Percentiles rank a stretch among this genome's conserved stretches.
Conservation (phyloP, 805 yeast genomes). For the Torulaspora microellipsoides region DNA sequence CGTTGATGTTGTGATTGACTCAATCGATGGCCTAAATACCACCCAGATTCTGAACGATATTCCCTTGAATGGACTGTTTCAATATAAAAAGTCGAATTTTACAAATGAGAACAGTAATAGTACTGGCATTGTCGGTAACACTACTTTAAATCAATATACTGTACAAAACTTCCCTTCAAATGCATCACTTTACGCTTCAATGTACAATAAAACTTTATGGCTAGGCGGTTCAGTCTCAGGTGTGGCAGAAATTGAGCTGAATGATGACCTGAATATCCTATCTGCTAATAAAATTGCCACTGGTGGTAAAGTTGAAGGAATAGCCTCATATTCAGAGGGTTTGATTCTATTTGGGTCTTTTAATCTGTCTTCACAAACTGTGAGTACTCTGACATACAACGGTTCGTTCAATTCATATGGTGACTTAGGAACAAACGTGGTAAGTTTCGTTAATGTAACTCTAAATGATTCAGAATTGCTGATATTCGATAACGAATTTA, state of each 20-base stretch:
- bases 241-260: constrained; percentile 35
- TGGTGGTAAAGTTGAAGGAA: constrained; percentile 22
- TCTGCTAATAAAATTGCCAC: constrained; percentile 10
- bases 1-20: constrained; percentile 46
- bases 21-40: constrained; percentile 40
- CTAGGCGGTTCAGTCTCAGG: constrained; percentile 46
- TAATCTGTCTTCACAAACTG: constrained; percentile 9
- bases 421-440: constrained; percentile 4
- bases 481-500: constrained; percentile 24
- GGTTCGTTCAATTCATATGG: constrained; percentile 20
- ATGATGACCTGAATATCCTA: constrained; percentile 18
- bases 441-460: constrained; percentile 21
- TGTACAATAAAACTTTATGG: constrained; percentile 44
- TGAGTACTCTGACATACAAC: constrained; percentile 20
- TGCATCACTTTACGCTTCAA: constrained; percentile 20
- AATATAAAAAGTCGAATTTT: constrained; percentile 70
- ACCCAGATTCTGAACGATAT: constrained; percentile 34
- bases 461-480: constrained; percentile 19
- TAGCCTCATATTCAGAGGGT: constrained; percentile 27
- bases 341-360: constrained; percentile 34
- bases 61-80: constrained; percentile 72
- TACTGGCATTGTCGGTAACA: constrained; percentile 41
- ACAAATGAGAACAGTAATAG: constrained; percentile 34
- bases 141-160: constrained; percentile 43
- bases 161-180: constrained; percentile 28